Conservation (phyloP, 2,329 filamentous ascomycete genomes). For the Ophiostoma himal-ulmi region DNA sequence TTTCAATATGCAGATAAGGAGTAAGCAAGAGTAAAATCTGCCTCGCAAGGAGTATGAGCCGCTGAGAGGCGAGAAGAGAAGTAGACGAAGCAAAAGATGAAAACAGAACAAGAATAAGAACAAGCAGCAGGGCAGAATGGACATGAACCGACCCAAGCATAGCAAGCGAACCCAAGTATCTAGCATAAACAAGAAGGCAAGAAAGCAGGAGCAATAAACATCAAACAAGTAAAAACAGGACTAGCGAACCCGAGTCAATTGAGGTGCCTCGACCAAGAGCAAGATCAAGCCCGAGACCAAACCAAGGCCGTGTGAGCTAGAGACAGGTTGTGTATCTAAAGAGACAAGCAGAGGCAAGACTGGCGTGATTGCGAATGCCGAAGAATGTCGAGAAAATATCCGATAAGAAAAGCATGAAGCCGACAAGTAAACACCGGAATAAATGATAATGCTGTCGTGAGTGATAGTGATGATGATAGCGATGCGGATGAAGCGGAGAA, state of each 20-base stretch:
- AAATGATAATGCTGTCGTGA: not conserved
- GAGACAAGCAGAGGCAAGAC: not conserved
- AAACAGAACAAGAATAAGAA: not conserved
- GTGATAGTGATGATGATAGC: no score
- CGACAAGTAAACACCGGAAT: not conserved
- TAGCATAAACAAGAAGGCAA: not conserved
- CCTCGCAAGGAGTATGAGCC: conserved; percentile 1
- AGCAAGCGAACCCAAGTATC: not conserved
- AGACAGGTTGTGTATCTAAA: not conserved
- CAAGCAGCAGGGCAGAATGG: not conserved
- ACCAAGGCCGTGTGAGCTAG: not conserved
- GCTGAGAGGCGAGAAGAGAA: not conserved
- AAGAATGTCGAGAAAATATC: not conserved
- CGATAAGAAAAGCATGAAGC: not conserved
- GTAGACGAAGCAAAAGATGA: not conserved
- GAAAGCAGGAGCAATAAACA: not conserved
- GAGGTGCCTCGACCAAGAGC: not conserved
- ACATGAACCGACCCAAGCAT: not conserved
- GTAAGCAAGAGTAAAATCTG: not conserved
- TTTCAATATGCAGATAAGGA: not conserved
- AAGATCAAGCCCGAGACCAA: not conserved
- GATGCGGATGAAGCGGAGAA: no score
- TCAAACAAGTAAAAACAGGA: not conserved
- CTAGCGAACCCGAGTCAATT: not conserved
- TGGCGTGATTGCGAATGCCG: not conserved